phyloP scores from a whole-genome alignment of 257 asterid genomes.

The Fraxinus cuspidata region DNA sequence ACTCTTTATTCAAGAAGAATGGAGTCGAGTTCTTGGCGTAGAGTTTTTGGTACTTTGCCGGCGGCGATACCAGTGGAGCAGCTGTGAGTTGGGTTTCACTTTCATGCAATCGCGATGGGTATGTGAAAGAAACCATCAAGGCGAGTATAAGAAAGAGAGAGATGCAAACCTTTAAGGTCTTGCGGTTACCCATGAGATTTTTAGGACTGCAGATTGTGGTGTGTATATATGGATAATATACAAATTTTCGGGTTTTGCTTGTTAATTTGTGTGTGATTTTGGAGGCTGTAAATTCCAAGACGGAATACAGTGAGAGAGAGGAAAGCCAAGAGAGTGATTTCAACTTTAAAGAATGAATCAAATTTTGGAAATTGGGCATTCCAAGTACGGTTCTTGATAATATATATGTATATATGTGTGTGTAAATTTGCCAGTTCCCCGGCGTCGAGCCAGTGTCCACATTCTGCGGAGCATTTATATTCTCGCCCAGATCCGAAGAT shows the following conservation, averaged over 20 bases:
- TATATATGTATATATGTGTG: not conserved
- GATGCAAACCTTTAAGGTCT: conserved; percentile 14
- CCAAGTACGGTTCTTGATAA: not conserved
- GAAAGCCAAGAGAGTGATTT: not conserved
- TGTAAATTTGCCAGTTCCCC: not conserved
- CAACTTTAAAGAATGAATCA: not conserved
- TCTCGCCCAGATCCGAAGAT: conserved; percentile 36
- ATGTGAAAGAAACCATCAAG: conserved; percentile 24
- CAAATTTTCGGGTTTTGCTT: conserved; percentile 4
- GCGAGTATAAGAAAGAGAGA: conserved; percentile 28
- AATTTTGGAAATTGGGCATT: conserved; percentile 1
- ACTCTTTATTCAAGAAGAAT: conserved; percentile 19
- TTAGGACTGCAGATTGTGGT: conserved; percentile 15
- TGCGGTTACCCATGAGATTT: conserved; percentile 24
- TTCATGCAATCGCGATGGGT: conserved; percentile 11
- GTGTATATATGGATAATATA: not conserved
- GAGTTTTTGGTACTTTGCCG: conserved; percentile 14
- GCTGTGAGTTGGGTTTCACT: conserved; percentile 7
- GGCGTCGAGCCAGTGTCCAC: conserved; percentile 40
- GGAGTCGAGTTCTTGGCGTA: conserved; percentile 33
- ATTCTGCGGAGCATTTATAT: conserved; percentile 39
- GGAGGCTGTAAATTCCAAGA: conserved; percentile 21
- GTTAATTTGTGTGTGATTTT: conserved; percentile 13
- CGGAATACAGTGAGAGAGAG: conserved; percentile 5
- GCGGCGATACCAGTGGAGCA: not conserved